Percentiles rank a stretch among this genome's conserved stretches.
Evolutionary conservation across 345 rosid species (phyloP).

Genomic region (Microcos paniculata): DNA sequence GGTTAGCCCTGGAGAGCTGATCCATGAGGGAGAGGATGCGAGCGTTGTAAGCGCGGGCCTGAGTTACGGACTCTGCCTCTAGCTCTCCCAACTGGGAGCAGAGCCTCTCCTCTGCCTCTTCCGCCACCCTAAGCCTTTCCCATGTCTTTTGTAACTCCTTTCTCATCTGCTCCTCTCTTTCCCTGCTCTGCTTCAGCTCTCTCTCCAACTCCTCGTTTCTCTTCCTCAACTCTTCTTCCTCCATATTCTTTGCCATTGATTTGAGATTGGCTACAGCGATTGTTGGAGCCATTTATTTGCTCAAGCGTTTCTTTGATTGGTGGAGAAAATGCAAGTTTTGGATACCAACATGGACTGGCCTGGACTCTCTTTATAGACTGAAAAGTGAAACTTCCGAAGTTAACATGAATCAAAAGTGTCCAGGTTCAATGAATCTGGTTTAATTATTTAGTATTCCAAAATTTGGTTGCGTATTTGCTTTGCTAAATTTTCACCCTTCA

Average conservation of each 20-base stretch:
- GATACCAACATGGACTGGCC: background rate
- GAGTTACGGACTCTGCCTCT: conserved; percentile 73
- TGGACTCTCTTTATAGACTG: conserved; percentile 2
- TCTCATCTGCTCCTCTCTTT: conserved; percentile 11
- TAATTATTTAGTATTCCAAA: background rate
- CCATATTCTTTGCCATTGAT: background rate
- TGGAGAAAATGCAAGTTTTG: background rate
- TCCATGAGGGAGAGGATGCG: conserved; percentile 55
- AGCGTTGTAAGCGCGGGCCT: conserved; percentile 68
- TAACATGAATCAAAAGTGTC: background rate
- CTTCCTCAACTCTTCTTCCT: conserved; percentile 10
- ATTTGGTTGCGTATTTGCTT: background rate
- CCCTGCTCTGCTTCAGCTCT: conserved; percentile 10
- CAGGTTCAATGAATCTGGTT: conserved; percentile 16
- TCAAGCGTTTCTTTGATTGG: background rate
- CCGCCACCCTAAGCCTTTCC: conserved; percentile 62
- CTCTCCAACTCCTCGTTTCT: conserved; percentile 13
- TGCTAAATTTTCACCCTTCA: background rate
- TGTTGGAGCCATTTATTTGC: background rate
- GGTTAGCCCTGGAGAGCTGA: conserved; percentile 51
- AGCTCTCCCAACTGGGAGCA: conserved; percentile 84
- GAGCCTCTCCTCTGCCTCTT: conserved; percentile 83
- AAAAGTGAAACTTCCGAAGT: too few relatives aligned
- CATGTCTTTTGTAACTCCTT: background rate
- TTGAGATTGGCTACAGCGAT: background rate